phyloP scores from a whole-genome alignment of 805 yeast species.

The Yamadazyma philogaea region DNA sequence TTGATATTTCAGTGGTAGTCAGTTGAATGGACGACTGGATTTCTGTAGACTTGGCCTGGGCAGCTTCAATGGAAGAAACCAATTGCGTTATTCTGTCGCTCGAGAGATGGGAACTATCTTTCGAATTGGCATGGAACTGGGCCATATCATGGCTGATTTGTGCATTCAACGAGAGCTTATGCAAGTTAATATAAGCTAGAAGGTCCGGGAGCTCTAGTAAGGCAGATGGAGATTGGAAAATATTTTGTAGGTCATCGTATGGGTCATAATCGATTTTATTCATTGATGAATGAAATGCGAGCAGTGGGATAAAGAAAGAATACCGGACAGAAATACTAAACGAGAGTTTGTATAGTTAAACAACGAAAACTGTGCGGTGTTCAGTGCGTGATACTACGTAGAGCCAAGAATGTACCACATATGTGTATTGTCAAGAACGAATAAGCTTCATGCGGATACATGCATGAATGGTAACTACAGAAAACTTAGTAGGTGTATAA shows the following conservation, averaged over 20 bases:
- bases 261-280: slow-evolving; percentile 9
- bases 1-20: slow-evolving; percentile 76
- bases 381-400: too few species aligned
- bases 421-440: too few species aligned
- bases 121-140: slow-evolving; percentile 22
- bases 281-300: not conserved
- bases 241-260: slow-evolving; percentile 42
- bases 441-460: too few species aligned
- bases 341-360: not conserved
- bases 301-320: not conserved
- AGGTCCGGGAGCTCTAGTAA: slow-evolving; percentile 51
- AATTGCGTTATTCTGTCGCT: slow-evolving; percentile 36
- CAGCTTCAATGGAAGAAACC: slow-evolving; percentile 43
- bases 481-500: too few species aligned
- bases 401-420: too few species aligned
- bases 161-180: slow-evolving; percentile 47
- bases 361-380: too few species aligned
- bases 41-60: slow-evolving; percentile 45
- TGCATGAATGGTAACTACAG: too few species aligned
- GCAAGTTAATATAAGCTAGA: slow-evolving; percentile 46
- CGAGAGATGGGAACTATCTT: slow-evolving; percentile 8
- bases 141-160: slow-evolving; percentile 41
- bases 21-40: slow-evolving; percentile 62
- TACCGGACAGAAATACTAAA: not conserved
- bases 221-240: slow-evolving; percentile 51